These are phyloP conservation scores for Lasiodiplodia hormozganensis DNA, from an alignment of 2,329 filamentous ascomycete species.

Conservation along the genomic window DNA sequence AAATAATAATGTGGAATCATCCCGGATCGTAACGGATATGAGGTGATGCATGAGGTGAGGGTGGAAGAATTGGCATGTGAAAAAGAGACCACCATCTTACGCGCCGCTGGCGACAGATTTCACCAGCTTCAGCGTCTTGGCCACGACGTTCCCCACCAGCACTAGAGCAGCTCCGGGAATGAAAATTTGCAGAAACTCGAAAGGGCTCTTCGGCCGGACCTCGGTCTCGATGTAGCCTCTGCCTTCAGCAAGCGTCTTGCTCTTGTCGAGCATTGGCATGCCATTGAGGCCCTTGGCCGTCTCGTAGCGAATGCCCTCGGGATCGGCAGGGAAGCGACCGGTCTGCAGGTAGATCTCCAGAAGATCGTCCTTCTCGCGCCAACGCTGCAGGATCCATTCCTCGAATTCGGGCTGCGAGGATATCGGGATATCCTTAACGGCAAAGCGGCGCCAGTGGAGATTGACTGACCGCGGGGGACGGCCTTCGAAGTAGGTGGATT, in stretches of 20 bases:
- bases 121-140: conserved; percentile 14
- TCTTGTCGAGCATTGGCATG: conserved; percentile 18
- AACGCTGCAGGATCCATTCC: conserved; percentile 80
- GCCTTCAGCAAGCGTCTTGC: conserved; percentile 1
- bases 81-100: conserved; percentile 7
- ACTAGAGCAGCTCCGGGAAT: conserved; percentile 31
- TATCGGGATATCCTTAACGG: conserved; percentile 78
- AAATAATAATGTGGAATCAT: neutral
- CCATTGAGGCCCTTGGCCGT: conserved; percentile 6
- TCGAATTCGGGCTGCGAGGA: conserved; percentile 76
- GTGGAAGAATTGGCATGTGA: conserved; percentile 8
- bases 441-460: conserved; percentile 93
- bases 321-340: conserved; percentile 81
- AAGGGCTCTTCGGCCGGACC: conserved; percentile 47
- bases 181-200: conserved; percentile 55
- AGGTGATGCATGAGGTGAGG: conserved; percentile 11
- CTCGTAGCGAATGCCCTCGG: conserved; percentile 22
- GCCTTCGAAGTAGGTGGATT: conserved; percentile 86
- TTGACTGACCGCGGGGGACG: conserved; percentile 92
- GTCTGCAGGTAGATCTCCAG: conserved; percentile 77
- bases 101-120: conserved; percentile 1
- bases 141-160: conserved; percentile 22
- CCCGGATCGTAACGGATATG: neutral
- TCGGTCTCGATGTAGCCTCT: conserved; percentile 55
- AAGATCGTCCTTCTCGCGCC: conserved; percentile 89